Evolutionary conservation across 495 filamentous ascomycete genomes (phyloP).

Genomic region (Pyrenopolyporus hunteri): DNA sequence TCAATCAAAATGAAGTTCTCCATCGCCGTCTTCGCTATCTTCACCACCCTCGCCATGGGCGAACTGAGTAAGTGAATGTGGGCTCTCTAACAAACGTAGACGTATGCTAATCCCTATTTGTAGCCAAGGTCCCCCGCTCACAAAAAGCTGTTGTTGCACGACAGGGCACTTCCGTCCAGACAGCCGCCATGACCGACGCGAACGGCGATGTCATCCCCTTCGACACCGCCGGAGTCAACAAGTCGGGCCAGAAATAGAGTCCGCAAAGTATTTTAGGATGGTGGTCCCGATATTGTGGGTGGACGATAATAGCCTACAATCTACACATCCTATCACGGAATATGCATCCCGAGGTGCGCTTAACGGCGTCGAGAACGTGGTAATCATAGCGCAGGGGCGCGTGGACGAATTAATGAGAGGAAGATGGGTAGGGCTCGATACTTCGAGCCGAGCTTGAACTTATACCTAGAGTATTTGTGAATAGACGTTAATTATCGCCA

Average conservation of each 20-base stretch:
- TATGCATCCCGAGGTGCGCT: slow-evolving; percentile 10
- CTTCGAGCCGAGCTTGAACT: slow-evolving; percentile 33
- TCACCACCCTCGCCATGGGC: slow-evolving; percentile 53
- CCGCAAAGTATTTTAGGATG: too few species aligned
- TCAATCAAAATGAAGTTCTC: slow-evolving; percentile 61
- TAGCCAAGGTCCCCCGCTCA: slow-evolving; percentile 35
- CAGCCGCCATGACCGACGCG: slow-evolving; percentile 50
- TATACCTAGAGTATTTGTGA: slow-evolving; percentile 41
- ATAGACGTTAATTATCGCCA: slow-evolving; percentile 37
- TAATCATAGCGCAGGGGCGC: slow-evolving; percentile 7
- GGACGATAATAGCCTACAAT: too few species aligned
- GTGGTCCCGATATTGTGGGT: too few species aligned
- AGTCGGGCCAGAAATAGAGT: slow-evolving; percentile 9
- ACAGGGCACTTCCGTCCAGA: slow-evolving; percentile 39
- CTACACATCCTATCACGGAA: background rate
- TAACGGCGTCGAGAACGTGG: slow-evolving; percentile 24
- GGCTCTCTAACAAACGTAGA: background rate
- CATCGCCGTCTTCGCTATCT: slow-evolving; percentile 52
- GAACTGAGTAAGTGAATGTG: slow-evolving; percentile 37
- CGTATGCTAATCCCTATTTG: slow-evolving; percentile 4
- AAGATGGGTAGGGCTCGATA: slow-evolving; percentile 23
- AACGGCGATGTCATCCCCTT: slow-evolving; percentile 51
- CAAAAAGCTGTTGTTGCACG: slow-evolving; percentile 34
- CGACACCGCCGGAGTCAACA: slow-evolving; percentile 45
- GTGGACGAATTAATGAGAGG: slow-evolving; percentile 13